Evolutionary conservation across 2,329 filamentous ascomycete species (phyloP), one percentile per base, ranked within the genome.

Genomic region (Bipolaris oryzae): DNA sequence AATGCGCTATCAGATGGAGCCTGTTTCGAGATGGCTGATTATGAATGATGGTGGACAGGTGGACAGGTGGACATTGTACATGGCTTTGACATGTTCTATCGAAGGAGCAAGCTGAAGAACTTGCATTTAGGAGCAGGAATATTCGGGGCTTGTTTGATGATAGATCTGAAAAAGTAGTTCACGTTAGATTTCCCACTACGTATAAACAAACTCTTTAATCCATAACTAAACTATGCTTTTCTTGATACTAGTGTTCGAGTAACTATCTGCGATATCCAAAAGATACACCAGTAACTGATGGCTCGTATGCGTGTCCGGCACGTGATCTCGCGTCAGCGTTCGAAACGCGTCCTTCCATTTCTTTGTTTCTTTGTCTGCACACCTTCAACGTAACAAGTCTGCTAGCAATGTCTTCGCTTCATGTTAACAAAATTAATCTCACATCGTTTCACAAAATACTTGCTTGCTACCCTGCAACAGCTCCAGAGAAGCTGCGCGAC

Each of bases 401-500:
- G 38, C 15, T 21, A 16, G 41, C n/a, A 39, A 63, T 63, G 61
- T 16, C 60, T 7, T 20, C 45, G 15, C 47, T 59, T 0, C 56
- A 61, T 15, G 53, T 62, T 25, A 60, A 48, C 3, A 55, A 16
- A 2, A 73, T 74, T 1, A 53, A 64, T 2, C 41, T 62, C 3
- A 13, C 21, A 1, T n/a, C 58, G 0, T 74, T 74, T 57, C 63
- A 61, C 7, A 46, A 55, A 3, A 48, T 61, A 1, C 58, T 76
- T 15, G 54, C 62, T 1, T 70, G 68, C 31, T 76, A 76, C 34
- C 38, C 65, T 10, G 38, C 63, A 11, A 61, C 50, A 16, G 71
- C 67, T 1, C 71, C 74, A 3, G 60, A 66, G 3, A 64, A 67
- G 18, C 59, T 77, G 2, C 58, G 58, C 25, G 67, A 72, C 6